A percentile compares a stretch with the other conserved stretches of the same genome.
phyloP scores from a whole-genome alignment of 2,329 filamentous ascomycete species.

The Fulvia fulva region DNA sequence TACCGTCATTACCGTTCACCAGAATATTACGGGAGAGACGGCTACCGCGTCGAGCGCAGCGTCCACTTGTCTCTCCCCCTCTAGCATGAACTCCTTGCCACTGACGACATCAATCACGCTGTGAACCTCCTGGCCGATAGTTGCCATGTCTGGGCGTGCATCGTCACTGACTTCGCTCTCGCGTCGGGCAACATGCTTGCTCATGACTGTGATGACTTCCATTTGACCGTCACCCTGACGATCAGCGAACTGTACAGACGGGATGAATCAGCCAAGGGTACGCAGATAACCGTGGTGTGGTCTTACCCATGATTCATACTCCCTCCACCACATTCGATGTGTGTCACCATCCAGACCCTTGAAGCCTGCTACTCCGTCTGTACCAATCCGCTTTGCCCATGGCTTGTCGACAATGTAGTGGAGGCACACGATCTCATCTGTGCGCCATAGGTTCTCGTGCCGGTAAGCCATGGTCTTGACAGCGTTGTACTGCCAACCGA shows the following conservation, averaged over 20 bases:
- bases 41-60: not conserved
- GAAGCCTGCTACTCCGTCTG: slow-evolving; percentile 44
- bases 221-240: slow-evolving; percentile 5
- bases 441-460: slow-evolving; percentile 48
- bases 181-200: slow-evolving; percentile 7
- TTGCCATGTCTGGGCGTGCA: slow-evolving; percentile 7
- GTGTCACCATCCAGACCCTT: slow-evolving; percentile 48
- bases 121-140: slow-evolving; percentile 6
- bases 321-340: slow-evolving; percentile 51
- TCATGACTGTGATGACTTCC: slow-evolving; percentile 5
- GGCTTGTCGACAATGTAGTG: slow-evolving; percentile 56
- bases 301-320: slow-evolving; percentile 40
- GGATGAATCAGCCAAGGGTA: not conserved
- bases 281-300: not conserved
- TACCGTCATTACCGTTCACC: not conserved
- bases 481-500: slow-evolving; percentile 51
- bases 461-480: slow-evolving; percentile 52
- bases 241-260: not conserved
- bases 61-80: not conserved
- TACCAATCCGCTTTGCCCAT: slow-evolving; percentile 43
- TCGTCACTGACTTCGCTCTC: slow-evolving; percentile 8
- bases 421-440: slow-evolving; percentile 43
- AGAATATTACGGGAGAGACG: not conserved
- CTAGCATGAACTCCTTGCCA: not conserved
- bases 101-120: not conserved